Conservation (phyloP, 495 filamentous ascomycete species). For the Penicillium pancosmium region DNA sequence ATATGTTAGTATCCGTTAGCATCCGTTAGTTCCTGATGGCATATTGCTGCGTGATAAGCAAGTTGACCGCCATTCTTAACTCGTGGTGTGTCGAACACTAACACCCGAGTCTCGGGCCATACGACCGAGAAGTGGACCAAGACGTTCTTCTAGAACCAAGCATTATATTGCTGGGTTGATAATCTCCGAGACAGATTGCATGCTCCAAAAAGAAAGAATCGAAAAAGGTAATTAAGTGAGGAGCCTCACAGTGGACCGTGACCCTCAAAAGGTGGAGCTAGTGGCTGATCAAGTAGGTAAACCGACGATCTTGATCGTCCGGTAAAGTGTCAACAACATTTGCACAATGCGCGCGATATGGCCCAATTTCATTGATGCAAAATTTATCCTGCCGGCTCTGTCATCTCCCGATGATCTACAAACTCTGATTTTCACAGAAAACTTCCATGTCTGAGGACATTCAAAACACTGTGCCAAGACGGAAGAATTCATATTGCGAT, state of each 20-base stretch:
- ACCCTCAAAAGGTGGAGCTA: slow-evolving; percentile 2
- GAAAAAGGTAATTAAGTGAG: neutral
- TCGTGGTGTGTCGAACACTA: neutral
- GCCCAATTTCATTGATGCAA: slow-evolving; percentile 13
- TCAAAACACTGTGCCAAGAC: slow-evolving; percentile 13
- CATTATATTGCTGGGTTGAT: slow-evolving; percentile 6
- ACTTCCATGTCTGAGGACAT: neutral
- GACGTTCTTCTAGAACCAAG: slow-evolving; percentile 2
- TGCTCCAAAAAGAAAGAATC: neutral
- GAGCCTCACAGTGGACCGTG: slow-evolving; percentile 3
- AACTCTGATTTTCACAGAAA: slow-evolving; percentile 7
- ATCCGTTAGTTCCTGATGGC: neutral
- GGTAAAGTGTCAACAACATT: slow-evolving; percentile 5
- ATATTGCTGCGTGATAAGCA: neutral
- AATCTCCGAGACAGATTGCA: slow-evolving; percentile 5
- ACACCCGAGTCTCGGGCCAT: neutral
- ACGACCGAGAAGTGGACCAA: neutral
- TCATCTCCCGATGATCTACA: slow-evolving; percentile 9
- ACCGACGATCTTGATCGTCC: slow-evolving; percentile 11
- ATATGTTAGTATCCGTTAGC: neutral
- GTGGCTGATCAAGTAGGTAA: neutral
- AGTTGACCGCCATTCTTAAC: neutral
- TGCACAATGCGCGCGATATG: neutral
- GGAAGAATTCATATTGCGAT: slow-evolving; percentile 14
- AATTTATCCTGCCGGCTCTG: neutral